Conservation (phyloP, 345 rosid genomes). For the Acer negundo region DNA sequence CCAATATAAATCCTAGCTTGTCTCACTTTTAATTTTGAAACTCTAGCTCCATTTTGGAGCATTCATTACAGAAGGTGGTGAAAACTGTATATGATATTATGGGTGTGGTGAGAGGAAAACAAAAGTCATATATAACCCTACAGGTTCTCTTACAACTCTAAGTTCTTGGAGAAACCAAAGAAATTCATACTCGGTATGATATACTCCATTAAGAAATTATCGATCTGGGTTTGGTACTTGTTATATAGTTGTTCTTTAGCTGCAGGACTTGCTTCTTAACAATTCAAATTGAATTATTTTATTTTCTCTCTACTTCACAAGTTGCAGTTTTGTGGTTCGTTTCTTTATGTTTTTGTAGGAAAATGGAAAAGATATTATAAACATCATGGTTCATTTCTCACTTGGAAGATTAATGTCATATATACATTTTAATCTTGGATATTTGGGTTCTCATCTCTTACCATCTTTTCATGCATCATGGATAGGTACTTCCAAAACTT, state of each 20-base stretch:
- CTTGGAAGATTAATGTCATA: background rate
- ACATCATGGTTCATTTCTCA: constrained; percentile 4
- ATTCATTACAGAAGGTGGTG: background rate
- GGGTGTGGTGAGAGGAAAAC: background rate
- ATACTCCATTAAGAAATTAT: background rate
- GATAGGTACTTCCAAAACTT: constrained; percentile 88
- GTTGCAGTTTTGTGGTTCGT: background rate
- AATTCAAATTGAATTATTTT: background rate
- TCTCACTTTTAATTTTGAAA: background rate
- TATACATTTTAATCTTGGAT: constrained; percentile 13
- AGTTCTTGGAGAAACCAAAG: background rate
- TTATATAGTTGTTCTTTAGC: background rate
- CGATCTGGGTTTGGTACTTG: background rate
- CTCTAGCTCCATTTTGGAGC: background rate
- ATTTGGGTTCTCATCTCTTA: constrained; percentile 11
- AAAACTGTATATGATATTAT: background rate
- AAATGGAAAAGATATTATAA: background rate
- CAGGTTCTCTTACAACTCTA: background rate
- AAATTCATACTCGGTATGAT: background rate
- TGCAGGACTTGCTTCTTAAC: background rate
- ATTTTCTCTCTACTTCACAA: background rate
- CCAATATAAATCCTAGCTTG: background rate
- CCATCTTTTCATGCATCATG: constrained; percentile 22
- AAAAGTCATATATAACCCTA: background rate
- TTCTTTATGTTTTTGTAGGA: background rate